Percentiles rank a stretch among this genome's conserved stretches.
Evolutionary conservation across 1,284 basidiomycete genomes (phyloP).

Genomic region (Sanguinoderma infundibulare): DNA sequence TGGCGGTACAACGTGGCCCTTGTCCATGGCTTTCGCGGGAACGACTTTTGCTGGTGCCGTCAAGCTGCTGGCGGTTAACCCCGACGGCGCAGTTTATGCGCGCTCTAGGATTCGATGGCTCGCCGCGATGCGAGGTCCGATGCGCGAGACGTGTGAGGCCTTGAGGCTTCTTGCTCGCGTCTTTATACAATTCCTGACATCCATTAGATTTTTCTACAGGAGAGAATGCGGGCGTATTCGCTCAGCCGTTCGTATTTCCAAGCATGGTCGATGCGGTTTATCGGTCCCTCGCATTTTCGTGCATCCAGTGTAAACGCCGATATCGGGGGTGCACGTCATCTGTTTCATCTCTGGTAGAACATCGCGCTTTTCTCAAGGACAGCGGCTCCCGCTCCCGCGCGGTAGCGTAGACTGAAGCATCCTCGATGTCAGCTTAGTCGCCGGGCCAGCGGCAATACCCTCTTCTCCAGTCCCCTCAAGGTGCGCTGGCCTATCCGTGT

Average conservation of each 20-base stretch:
- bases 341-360: slow-evolving; percentile 2
- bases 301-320: slow-evolving; percentile 1
- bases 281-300: slow-evolving; percentile 6
- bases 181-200: neutral
- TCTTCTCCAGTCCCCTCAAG: neutral
- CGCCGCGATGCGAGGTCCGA: neutral
- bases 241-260: neutral
- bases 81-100: neutral
- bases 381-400: neutral
- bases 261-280: neutral
- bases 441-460: neutral
- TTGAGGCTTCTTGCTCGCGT: neutral
- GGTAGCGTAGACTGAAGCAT: neutral
- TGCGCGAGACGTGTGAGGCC: neutral
- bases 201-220: neutral
- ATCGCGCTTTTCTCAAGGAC: neutral
- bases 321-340: slow-evolving; percentile 6
- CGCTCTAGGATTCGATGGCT: neutral
- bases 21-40: neutral
- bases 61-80: neutral
- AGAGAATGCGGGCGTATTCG: neutral
- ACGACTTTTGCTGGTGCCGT: neutral
- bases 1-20: slow-evolving; percentile 3
- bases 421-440: neutral
- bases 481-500: neutral